Evolutionary conservation across 805 yeast genomes (phyloP), one percentile per base, ranked within the genome.

Genomic region (Saccharomycopsis fodiens): DNA sequence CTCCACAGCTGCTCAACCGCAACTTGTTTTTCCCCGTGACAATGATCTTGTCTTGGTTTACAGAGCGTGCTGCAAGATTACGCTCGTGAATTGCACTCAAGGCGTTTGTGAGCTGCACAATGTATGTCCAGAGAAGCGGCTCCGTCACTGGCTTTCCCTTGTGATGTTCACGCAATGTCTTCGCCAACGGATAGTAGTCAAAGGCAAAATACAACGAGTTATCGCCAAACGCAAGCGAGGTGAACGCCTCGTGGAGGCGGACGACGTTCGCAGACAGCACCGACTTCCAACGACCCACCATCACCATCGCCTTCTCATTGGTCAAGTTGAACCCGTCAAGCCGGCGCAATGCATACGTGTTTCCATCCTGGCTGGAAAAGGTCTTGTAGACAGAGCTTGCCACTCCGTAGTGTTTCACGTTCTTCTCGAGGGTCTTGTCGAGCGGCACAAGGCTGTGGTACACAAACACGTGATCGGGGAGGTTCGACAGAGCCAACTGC

Each of bases 381-480:
- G 85, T 95, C 63, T 89, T 89, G 66, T 82, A 91, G 12, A 82
- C 65, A 32, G 82, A 70, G 39, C 80, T 76, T 3, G 74, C 67
- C 47, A 74, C 72, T 1, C 82, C 78, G 65, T 76, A 78, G 34
- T 39, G 38, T 27, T 35, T 66, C 42, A 50, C 53, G 41, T 39
- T 53, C 43, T 41, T 55, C 21, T 55, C 55, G n/a, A 70, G 62
- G 50, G 67, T 74, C 35, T 53, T 59, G 60, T 87, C 96, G 35
- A 91, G 69, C 2, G 96, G 96, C 25, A 82, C 88, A 47, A 91
- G 69, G 17, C 93, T 81, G 63, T 86, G 95, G 64, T 88, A 91
- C 20, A 73, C 78, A 44, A 80, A 82, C n/a, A 93, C 85, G 54
- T 76, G 74, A 31, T 81, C 84, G 0, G 97, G 88, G 56, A 89